phyloP scores from a whole-genome alignment of 1,284 basidiomycete genomes.

The Takashimella tepidaria region DNA sequence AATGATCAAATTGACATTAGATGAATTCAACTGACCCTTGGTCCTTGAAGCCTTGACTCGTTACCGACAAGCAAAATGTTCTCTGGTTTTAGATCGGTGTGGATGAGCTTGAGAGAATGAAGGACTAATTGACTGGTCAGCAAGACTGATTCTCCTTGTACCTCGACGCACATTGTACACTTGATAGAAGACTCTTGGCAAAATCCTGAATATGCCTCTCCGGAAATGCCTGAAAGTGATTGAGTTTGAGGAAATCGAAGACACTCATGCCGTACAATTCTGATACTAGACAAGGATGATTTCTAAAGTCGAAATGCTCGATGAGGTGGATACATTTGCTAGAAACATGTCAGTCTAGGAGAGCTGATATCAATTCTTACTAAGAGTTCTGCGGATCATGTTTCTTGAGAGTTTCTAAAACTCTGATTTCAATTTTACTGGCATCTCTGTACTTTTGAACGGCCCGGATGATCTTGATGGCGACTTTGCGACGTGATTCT shows the following conservation, averaged over 20 bases:
- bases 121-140: constrained; percentile 62
- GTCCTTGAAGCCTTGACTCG: constrained; percentile 52
- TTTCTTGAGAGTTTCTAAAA: constrained; percentile 85
- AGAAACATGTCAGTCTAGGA: constrained; percentile 4
- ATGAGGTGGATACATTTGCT: constrained; percentile 98
- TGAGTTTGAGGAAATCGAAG: constrained; percentile 98
- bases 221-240: constrained; percentile 94
- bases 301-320: constrained; percentile 92
- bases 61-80: constrained; percentile 93
- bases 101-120: constrained; percentile 84
- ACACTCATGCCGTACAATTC: constrained; percentile 96
- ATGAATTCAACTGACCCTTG: constrained; percentile 21
- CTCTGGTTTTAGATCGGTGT: constrained; percentile 98
- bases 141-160: not conserved
- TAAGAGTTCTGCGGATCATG: constrained; percentile 83
- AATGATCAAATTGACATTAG: not conserved
- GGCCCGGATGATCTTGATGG: constrained; percentile 97
- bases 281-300: constrained; percentile 97
- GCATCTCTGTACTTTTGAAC: constrained; percentile 98
- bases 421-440: constrained; percentile 96
- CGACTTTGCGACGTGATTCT: constrained; percentile 67
- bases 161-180: constrained; percentile 77
- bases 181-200: constrained; percentile 83
- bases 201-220: constrained; percentile 94
- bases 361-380: constrained; percentile 54